Base-by-base conservation (phyloP, 2,329 filamentous ascomycete species). In the Fusarium sp. region DNA sequence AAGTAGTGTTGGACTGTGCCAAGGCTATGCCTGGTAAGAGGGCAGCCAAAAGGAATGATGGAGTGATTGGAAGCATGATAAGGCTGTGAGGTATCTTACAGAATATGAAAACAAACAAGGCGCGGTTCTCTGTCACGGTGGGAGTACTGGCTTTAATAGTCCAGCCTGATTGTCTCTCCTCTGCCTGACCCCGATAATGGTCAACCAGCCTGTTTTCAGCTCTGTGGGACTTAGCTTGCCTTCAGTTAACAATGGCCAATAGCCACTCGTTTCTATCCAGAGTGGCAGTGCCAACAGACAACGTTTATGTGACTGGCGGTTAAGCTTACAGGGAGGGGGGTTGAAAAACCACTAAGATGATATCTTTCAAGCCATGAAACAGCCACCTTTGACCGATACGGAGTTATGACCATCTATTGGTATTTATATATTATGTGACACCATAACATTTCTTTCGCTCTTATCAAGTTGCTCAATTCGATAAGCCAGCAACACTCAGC, bases 101-200 rank as follows among this genome's bases (percentile, higher is more conserved):
- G n/a, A 25, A 14, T 5, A 9, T n/a, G 5, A 8, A 6, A 2
- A n/a, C 2, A 2, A 11, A 3, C 14, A 33, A 33, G 6, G 6
- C 7, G 1, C n/a, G 8, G 11, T 4, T n/a, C 3, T 4, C 0
- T 15, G 6, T 11, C 4, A n/a, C 0, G 5, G 7, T 14, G 14
- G 2, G 6, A 25, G 13, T 25, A 6, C 6, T 13, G 2, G 6
- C 13, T 17, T 27, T 36, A 14, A 40, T n/a, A 14, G 0, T 2
- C 5, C 35, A 4, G 11, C 5, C 1, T 31, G 31, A 33, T 17
- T 15, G 8, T 3, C 18, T 17, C 5, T 3, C 17, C 27, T 9
- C n/a, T 45, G 3, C 2, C 13, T 14, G 1, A 4, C 17, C 10
- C 7, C n/a, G 23, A 7, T 8, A 11, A 13, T 29, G 1, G 14